Evolutionary conservation across 805 yeast genomes (phyloP).

Genomic region (Saturnispora silvae): DNA sequence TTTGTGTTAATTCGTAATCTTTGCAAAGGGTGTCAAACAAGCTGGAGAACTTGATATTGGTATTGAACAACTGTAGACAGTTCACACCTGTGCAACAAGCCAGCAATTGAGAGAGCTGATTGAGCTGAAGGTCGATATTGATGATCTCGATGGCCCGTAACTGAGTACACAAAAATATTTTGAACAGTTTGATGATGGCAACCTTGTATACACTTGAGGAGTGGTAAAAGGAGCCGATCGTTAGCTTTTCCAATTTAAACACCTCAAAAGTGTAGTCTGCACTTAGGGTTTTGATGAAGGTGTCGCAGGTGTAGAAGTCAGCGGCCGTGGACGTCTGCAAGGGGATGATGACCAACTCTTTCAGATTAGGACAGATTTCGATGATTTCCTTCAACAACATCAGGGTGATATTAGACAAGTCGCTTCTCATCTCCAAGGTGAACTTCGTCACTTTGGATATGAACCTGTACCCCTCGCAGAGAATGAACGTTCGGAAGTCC

Average conservation of each 20-base stretch:
- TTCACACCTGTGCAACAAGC: not conserved
- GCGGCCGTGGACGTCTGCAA: not conserved
- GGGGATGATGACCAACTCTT: constrained; percentile 1
- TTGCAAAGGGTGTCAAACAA: not conserved
- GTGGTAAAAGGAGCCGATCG: not conserved
- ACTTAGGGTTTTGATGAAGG: not conserved
- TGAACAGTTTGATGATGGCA: not conserved
- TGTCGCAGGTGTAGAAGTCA: not conserved
- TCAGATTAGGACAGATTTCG: constrained; percentile 1
- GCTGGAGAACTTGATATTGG: not conserved
- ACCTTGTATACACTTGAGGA: not conserved
- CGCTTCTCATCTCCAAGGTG: not conserved
- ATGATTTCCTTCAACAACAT: constrained; percentile 1
- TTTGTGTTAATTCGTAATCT: constrained; percentile 1
- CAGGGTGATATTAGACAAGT: not conserved
- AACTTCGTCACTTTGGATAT: not conserved
- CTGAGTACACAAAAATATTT: not conserved
- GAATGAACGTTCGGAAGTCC: not conserved
- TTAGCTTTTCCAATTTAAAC: not conserved
- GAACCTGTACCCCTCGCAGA: constrained; percentile 3
- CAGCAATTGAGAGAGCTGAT: not conserved
- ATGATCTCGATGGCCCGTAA: not conserved
- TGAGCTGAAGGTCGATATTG: not conserved
- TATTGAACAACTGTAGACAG: not conserved
- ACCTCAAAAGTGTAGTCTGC: not conserved